Conservation (phyloP, 768 basidiomycete species). For the Suillus sp. region DNA sequence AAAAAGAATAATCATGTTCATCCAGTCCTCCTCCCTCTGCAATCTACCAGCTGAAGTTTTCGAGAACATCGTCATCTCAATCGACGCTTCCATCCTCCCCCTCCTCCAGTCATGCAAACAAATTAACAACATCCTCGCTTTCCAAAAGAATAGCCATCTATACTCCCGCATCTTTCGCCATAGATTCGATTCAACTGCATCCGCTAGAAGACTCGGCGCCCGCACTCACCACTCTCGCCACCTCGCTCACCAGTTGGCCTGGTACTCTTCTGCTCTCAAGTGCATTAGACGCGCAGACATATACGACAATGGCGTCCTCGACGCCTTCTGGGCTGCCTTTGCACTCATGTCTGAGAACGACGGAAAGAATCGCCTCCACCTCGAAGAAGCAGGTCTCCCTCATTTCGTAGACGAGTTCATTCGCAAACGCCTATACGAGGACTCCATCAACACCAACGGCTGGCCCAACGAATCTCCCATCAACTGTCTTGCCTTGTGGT, state of each 20-base stretch:
- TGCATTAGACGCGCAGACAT: conserved; percentile 36
- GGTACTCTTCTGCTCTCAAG: conserved; percentile 36
- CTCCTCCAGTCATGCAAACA: conserved; percentile 47
- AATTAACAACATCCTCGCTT: conserved; percentile 41
- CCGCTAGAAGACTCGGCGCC: conserved; percentile 51
- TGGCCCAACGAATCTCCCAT: conserved; percentile 58
- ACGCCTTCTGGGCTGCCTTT: conserved; percentile 48
- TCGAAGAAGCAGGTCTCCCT: conserved; percentile 53
- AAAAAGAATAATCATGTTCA: neutral
- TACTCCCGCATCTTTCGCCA: conserved; percentile 54
- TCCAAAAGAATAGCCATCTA: conserved; percentile 36
- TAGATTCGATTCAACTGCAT: conserved; percentile 59
- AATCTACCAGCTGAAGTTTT: conserved; percentile 48
- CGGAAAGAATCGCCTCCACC: conserved; percentile 60
- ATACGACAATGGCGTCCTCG: conserved; percentile 31
- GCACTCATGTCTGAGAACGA: conserved; percentile 69
- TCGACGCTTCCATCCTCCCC: conserved; percentile 42
- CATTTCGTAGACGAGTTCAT: conserved; percentile 48
- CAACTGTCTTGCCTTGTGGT: conserved; percentile 60
- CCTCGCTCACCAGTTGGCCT: conserved; percentile 43
- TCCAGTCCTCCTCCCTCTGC: conserved; percentile 26
- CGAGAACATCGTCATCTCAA: conserved; percentile 44
- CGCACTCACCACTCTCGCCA: conserved; percentile 38
- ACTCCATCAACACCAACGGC: conserved; percentile 38
- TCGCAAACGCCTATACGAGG: conserved; percentile 48